A percentile compares a stretch with the other conserved stretches of the same genome.
phyloP scores from a whole-genome alignment of 768 basidiomycete genomes.

The Suillus subalutaceus region DNA sequence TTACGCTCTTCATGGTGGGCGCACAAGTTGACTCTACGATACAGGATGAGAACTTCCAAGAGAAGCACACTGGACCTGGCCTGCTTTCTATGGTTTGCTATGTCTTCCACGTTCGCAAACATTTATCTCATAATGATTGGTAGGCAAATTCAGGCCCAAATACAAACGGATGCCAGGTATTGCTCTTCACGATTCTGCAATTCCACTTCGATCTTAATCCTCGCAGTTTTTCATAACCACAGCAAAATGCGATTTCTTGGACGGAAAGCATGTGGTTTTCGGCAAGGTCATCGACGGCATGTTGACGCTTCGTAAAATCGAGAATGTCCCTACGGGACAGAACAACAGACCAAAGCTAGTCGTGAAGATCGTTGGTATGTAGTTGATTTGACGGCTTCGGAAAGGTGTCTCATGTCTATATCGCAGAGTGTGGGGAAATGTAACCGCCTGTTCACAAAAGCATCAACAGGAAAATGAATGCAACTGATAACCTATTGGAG shows the following conservation, averaged over 20 bases:
- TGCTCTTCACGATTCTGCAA: not conserved
- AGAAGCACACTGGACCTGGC: slow-evolving; percentile 87
- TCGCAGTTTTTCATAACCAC: slow-evolving; percentile 95
- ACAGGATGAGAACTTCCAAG: slow-evolving; percentile 93
- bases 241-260: slow-evolving; percentile 92
- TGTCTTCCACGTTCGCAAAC: not conserved
- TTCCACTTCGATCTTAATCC: not conserved
- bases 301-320: slow-evolving; percentile 94
- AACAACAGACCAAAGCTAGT: slow-evolving; percentile 89
- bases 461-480: not conserved
- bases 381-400: not conserved
- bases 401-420: slow-evolving; percentile 1
- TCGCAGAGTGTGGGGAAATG: slow-evolving; percentile 62
- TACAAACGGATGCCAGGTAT: slow-evolving; percentile 89
- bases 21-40: not conserved
- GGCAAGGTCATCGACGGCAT: slow-evolving; percentile 91
- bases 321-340: slow-evolving; percentile 89
- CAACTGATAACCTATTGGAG: not conserved
- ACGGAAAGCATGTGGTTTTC: slow-evolving; percentile 94
- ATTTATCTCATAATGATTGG: slow-evolving; percentile 11
- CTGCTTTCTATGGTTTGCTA: slow-evolving; percentile 85
- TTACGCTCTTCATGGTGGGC: not conserved
- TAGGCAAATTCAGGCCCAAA: slow-evolving; percentile 95
- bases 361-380: slow-evolving; percentile 83
- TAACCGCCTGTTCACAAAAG: slow-evolving; percentile 26